Evolutionary conservation across 768 basidiomycete genomes (phyloP).

Genomic region (Termitomyces heimii): DNA sequence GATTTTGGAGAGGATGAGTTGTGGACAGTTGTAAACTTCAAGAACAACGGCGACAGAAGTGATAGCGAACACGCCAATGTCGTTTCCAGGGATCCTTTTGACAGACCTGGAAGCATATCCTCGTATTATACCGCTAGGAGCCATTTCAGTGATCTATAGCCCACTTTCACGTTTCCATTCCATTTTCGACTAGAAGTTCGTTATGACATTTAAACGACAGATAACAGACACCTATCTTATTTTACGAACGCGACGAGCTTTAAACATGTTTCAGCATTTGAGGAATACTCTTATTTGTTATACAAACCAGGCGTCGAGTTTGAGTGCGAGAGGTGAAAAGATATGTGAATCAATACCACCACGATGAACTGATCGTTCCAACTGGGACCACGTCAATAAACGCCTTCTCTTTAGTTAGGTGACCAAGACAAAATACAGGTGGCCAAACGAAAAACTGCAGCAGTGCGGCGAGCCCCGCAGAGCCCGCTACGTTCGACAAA

Average conservation of each 20-base stretch:
- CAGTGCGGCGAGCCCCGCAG: too few relatives aligned
- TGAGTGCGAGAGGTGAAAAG: too few relatives aligned
- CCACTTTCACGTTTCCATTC: neutral
- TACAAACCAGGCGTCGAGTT: too few relatives aligned
- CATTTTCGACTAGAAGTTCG: neutral
- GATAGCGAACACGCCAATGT: neutral
- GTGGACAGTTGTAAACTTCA: neutral
- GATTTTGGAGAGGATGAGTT: conserved; percentile 6
- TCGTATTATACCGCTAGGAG: conserved; percentile 31
- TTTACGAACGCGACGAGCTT: neutral
- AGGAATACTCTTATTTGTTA: neutral
- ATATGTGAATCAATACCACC: too few relatives aligned
- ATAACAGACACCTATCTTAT: neutral
- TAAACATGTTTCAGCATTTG: neutral
- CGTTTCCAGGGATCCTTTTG: conserved; percentile 4
- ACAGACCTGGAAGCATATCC: conserved; percentile 25
- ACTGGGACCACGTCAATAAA: too few relatives aligned
- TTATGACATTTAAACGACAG: neutral
- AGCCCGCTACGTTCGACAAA: too few relatives aligned
- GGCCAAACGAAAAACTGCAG: too few relatives aligned
- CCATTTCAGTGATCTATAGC: conserved; percentile 17
- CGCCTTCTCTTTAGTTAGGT: too few relatives aligned
- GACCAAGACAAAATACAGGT: too few relatives aligned
- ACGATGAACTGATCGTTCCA: too few relatives aligned
- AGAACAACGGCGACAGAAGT: neutral